These are phyloP conservation scores for Penicillium canariense DNA, from an alignment of 495 filamentous ascomycete species.

Conservation along the genomic window DNA sequence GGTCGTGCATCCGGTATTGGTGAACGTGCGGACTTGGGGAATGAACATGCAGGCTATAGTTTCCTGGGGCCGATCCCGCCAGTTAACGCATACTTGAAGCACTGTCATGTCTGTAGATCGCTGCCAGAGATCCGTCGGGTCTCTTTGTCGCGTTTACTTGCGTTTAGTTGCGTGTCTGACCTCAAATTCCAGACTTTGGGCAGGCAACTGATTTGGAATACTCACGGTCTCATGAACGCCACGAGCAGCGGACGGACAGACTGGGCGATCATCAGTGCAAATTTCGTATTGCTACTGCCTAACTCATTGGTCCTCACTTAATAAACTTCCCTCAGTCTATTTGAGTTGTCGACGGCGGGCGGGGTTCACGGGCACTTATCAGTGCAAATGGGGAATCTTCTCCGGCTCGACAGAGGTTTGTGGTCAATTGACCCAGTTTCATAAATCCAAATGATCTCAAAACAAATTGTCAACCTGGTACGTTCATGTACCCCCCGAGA, in stretches of 20 bases:
- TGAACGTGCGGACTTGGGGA: neutral
- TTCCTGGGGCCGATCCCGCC: neutral
- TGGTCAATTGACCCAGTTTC: neutral
- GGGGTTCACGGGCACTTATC: neutral
- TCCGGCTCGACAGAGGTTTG: neutral
- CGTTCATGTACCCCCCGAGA: too few species aligned
- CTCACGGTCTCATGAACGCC: neutral
- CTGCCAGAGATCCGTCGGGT: neutral
- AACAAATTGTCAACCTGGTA: too few species aligned
- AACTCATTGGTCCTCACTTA: neutral
- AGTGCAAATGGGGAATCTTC: neutral
- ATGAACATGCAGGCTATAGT: neutral
- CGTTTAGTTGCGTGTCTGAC: neutral
- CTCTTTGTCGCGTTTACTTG: neutral
- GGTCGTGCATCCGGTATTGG: neutral
- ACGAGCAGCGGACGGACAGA: neutral
- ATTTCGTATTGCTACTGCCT: neutral
- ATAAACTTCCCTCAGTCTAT: slow-evolving; percentile 1
- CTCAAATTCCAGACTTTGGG: neutral
- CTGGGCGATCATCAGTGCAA: neutral
- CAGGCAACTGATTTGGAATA: slow-evolving; percentile 1
- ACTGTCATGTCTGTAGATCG: neutral
- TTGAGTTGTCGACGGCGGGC: neutral
- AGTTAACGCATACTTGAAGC: neutral
- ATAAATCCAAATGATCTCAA: too few species aligned